Evolutionary conservation across 1,139 yeast genomes (phyloP), one percentile per base, ranked within the genome.

Genomic region (Lizanozyma gosingica): DNA sequence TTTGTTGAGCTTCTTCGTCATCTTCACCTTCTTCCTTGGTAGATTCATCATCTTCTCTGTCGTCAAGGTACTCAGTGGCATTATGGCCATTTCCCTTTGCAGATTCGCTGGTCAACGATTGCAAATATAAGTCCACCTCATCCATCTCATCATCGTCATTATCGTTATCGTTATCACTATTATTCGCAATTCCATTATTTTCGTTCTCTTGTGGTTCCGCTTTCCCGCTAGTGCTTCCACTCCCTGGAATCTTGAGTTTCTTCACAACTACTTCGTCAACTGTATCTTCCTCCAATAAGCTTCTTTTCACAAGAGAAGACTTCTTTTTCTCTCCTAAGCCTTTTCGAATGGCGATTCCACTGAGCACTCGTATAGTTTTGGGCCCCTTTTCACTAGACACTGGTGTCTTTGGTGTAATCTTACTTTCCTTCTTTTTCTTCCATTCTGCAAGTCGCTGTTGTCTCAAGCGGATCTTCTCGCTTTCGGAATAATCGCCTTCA

Each of bases 241-340:
- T 22, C 11, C 29, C 29, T 40, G 52, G 51, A 3, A 54, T 40
- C 3, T 49, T 37, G 14, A 45, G 50, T 35, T 46, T 52, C 37
- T 40, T 39, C 9, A 29, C 22, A 1, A 17, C 40, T 9, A 33
- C 34, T 2, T 42, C 38, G 2, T 41, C 48, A 0, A 47, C 55
- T 11, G 55, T 62, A n/a, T 51, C 62, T 18, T 53, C 63, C 17
- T 52, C 64, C 44, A 55, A 59, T 1, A 45, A 35, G 14, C 47
- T 42, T 35, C 32, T 45, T 40, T 41, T 47, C 37, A 37, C 43
- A 14, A 17, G 33, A 15, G 17, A 29, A 39, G 29, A 6, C 29
- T 6, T 11, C 6, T 22, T 22, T 11, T 22, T 22, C 11, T 22
- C 29, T 11, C 9, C 11, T 11, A 22, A 6, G 29, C 11, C 11